phyloP scores from a whole-genome alignment of 345 rosid species.

The Arabis alpina region DNA sequence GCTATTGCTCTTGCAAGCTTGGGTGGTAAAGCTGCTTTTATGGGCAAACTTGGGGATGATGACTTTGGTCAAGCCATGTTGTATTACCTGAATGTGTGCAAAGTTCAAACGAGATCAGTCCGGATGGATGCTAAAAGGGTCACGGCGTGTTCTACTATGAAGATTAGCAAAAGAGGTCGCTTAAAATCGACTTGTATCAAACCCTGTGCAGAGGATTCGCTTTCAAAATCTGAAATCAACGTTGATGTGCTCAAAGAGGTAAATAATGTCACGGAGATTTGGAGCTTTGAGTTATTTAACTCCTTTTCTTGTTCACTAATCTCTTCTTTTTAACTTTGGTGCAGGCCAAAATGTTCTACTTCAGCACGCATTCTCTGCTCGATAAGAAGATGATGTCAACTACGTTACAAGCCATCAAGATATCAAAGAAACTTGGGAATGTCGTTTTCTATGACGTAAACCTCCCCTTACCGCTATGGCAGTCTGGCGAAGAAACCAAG shows the following conservation, averaged over 20 bases:
- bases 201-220: slow-evolving; percentile 88
- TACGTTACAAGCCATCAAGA: slow-evolving; percentile 70
- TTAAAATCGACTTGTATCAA: slow-evolving; percentile 63
- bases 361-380: slow-evolving; percentile 80
- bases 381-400: slow-evolving; percentile 75
- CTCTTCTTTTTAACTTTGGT: slow-evolving; percentile 35
- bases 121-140: slow-evolving; percentile 61
- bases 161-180: slow-evolving; percentile 77
- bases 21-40: slow-evolving; percentile 90
- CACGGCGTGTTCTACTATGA: slow-evolving; percentile 75
- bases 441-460: slow-evolving; percentile 81
- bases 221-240: slow-evolving; percentile 77
- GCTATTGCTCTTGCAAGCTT: slow-evolving; percentile 82
- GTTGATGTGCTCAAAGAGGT: slow-evolving; percentile 92
- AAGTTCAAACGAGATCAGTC: slow-evolving; percentile 81
- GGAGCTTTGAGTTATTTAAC: neutral
- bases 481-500: slow-evolving; percentile 74
- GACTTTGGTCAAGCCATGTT: slow-evolving; percentile 81
- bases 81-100: slow-evolving; percentile 65
- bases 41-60: slow-evolving; percentile 94
- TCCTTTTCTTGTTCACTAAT: slow-evolving; percentile 33
- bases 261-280: slow-evolving; percentile 24
- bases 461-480: slow-evolving; percentile 87
- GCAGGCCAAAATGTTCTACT: slow-evolving; percentile 91
- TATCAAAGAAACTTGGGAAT: slow-evolving; percentile 71